Evolutionary conservation across 306 rosid genomes (phyloP), one percentile per base, ranked within the genome.

Genomic region (Castanea mollissima): DNA sequence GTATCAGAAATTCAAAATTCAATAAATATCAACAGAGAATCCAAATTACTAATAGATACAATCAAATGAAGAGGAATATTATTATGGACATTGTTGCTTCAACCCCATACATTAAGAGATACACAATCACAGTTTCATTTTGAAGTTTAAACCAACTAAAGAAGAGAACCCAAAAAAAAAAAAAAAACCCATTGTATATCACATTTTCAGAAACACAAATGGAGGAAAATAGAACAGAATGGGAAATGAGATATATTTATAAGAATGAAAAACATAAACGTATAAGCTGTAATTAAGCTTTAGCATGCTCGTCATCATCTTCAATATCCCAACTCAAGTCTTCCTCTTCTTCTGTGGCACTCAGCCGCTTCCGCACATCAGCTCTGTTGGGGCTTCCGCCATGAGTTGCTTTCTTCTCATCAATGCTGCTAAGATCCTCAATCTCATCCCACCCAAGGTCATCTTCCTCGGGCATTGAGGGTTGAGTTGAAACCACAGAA

Each of bases 391-490:
- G 74, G 74, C 78, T 82, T 71, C 78, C 87, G 78, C 79, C 73
- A 20, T 82, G 67, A 77, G 71, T 74, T 52, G 1, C 68, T 74
- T 90, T 89, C 88, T 89, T 92, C 12, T 86, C 93, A 79, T 90
- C 93, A 79, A 92, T 83, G 81, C 86, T 67, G 80, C 91, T 89
- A 76, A 92, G 89, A 94, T 92, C 98, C 88, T 90, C 96, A 73
- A 92, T 94, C 81, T 94, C 98, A 80, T 94, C 97, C 97, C 98
- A 94, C 14, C 86, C 97, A 77, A 94, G 91, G 77, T 92, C 98
- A 79, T 91, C 96, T 38, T 87, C 92, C 80, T 90, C 90, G 0
- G 87, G 76, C 51, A 69, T 69, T 7, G 87, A 69, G 4, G 82
- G 81, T 84, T 49, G 83, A 25, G 59, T 78, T 19, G 87, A 84